Base-by-base conservation (phyloP, 345 rosid genomes). In the Aurinia saxatilis region DNA sequence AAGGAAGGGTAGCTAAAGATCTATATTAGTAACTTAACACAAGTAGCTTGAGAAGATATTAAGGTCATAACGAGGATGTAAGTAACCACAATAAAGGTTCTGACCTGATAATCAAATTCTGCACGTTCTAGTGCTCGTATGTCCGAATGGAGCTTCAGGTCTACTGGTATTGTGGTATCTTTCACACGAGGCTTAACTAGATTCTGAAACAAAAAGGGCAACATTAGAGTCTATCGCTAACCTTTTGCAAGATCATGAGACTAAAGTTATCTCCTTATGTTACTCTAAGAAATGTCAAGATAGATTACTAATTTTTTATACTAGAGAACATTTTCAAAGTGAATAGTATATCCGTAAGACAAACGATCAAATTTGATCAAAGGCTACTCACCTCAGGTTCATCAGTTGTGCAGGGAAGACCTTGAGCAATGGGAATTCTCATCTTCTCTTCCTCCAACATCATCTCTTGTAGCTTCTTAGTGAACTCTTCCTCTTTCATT, bases 381-480 rank as follows among this genome's bases (percentile, higher is more conserved):
- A 46, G 15, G 12, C 14, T 67, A 34, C 72, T 74, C 56, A 87
- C 99, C 85, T 93, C 95, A 15, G 97, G 96, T 52, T 86, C 99
- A 64, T 93, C 99, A 38, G 96, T 90, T 62, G 99, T 95, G 84
- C 82, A 88, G 13, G 99, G 97, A 63, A 87, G 90, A 60, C 96
- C 97, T 78, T 88, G 97, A 14, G 99, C 99, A 25, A 83, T 52
- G 0, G 96, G 99, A 34, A 86, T 74, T 56, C 96, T 77, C 69
- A 50, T 75, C 60, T 66, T 95, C 73, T 81, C 86, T 73, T 84
- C 86, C 61, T 84, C 91, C 6, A 50, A 16, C 77, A 65, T 74
- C 84, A 80, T 79, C 73, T 90, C 91, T 46, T 79, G 88, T 40
- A 88, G 23, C 79, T 83, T 95, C 82, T 86, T 88, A 65, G 71